A percentile compares a stretch with the other conserved stretches of the same genome.
These are phyloP conservation scores for Thielaviopsis musarum DNA, from an alignment of 2,329 filamentous ascomycete species.

Conservation along the genomic window DNA sequence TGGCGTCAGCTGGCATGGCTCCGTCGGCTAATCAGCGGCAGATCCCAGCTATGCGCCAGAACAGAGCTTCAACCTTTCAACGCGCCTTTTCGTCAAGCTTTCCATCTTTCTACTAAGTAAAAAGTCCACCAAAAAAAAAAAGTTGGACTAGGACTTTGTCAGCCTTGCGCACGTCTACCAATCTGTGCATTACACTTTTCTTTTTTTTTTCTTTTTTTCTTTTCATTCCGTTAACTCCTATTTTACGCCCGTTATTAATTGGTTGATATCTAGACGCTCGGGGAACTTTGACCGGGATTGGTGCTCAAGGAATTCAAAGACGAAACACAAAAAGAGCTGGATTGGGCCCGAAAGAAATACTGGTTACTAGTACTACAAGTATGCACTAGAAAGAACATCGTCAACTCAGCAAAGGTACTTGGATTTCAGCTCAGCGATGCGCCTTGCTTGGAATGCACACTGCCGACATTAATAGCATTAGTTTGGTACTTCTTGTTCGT, in stretches of 20 bases:
- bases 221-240: background rate
- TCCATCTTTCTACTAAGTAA: too few species aligned
- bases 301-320: background rate
- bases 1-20: background rate
- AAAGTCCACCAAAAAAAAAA: too few species aligned
- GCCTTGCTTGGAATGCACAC: background rate
- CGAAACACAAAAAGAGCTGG: background rate
- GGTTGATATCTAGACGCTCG: background rate
- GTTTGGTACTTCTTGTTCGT: background rate
- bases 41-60: background rate
- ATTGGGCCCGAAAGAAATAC: too few species aligned
- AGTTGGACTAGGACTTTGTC: background rate
- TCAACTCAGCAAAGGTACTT: background rate
- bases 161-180: background rate
- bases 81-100: background rate
- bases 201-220: background rate
- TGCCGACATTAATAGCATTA: constrained; percentile 6
- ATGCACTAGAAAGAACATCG: background rate
- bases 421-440: background rate
- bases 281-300: background rate
- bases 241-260: background rate
- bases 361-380: too few species aligned
- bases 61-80: background rate
- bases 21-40: background rate
- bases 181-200: background rate